These are phyloP conservation scores for Lecanicillium sp. DNA, from an alignment of 2,329 filamentous ascomycete species.

Conservation along the genomic window DNA sequence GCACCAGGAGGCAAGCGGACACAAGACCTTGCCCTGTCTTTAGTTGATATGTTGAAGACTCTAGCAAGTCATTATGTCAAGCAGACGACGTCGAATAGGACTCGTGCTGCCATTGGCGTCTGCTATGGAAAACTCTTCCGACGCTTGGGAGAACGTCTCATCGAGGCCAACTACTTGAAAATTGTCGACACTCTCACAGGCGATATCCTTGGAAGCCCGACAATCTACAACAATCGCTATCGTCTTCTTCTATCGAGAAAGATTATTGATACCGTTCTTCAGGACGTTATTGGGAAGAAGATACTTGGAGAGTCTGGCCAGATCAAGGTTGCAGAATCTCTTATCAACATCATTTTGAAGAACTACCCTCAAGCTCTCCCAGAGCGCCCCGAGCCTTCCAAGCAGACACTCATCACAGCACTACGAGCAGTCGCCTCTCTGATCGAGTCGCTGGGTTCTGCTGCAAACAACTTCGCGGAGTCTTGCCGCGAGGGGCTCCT, in stretches of 20 bases:
- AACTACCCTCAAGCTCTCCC: constrained; percentile 88
- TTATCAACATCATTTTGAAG: constrained; percentile 85
- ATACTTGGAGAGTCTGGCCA: constrained; percentile 88
- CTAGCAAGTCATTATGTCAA: constrained; percentile 76
- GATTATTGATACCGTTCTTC: constrained; percentile 75
- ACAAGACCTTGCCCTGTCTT: constrained; percentile 63
- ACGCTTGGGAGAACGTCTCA: constrained; percentile 70
- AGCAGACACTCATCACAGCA: constrained; percentile 73
- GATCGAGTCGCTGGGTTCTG: constrained; percentile 73
- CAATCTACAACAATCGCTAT: constrained; percentile 77
- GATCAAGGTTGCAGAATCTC: constrained; percentile 67
- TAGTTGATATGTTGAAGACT: constrained; percentile 71
- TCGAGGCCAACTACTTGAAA: constrained; percentile 73
- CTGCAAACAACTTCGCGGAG: constrained; percentile 72
- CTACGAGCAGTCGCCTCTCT: constrained; percentile 74
- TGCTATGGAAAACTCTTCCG: constrained; percentile 80
- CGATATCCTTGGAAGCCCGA: constrained; percentile 70
- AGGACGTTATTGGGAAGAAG: constrained; percentile 71
- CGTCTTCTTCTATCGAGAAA: constrained; percentile 76
- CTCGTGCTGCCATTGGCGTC: constrained; percentile 74
- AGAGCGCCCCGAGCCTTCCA: constrained; percentile 81
- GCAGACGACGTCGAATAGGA: constrained; percentile 68
- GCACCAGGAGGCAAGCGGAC: constrained; percentile 61
- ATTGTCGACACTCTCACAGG: constrained; percentile 75
- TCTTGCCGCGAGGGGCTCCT: constrained; percentile 77